phyloP scores from a whole-genome alignment of 2,329 filamentous ascomycete genomes.

The Claviceps sp. region DNA sequence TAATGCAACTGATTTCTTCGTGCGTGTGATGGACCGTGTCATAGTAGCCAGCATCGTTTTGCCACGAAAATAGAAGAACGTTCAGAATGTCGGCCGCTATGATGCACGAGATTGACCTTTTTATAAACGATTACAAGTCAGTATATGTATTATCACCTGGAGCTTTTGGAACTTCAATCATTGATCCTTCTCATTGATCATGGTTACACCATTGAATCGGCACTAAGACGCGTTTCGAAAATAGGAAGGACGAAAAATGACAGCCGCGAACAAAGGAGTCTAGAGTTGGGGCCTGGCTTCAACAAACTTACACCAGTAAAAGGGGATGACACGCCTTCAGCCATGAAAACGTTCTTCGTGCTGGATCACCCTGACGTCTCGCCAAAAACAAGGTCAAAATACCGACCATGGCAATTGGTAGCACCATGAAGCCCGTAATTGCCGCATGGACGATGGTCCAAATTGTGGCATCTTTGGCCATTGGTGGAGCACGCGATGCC shows the following conservation, averaged over 20 bases:
- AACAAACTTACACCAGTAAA: conserved; percentile 4
- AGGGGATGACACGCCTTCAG: conserved; percentile 4
- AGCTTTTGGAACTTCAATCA: neutral
- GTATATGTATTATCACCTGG: neutral
- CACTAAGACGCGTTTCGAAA: neutral
- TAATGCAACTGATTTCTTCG: conserved; percentile 5
- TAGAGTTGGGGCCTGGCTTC: neutral
- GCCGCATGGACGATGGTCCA: conserved; percentile 7
- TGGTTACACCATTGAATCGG: too few relatives aligned
- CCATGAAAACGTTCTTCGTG: conserved; percentile 5
- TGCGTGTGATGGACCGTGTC: conserved; percentile 5
- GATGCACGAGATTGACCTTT: conserved; percentile 5
- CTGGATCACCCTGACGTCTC: conserved; percentile 2
- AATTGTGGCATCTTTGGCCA: conserved; percentile 1
- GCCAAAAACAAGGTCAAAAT: conserved; percentile 3
- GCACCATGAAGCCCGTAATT: conserved; percentile 4
- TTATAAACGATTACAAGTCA: neutral
- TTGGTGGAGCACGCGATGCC: neutral
- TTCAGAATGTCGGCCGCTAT: conserved; percentile 5
- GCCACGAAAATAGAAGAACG: conserved; percentile 5
- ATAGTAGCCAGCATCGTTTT: conserved; percentile 5
- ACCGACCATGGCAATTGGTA: conserved; percentile 4
- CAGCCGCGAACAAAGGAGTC: neutral
- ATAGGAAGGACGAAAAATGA: neutral
- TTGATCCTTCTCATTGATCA: too few relatives aligned